Conservation (phyloP, 345 rosid species). For the Turritis glabra region DNA sequence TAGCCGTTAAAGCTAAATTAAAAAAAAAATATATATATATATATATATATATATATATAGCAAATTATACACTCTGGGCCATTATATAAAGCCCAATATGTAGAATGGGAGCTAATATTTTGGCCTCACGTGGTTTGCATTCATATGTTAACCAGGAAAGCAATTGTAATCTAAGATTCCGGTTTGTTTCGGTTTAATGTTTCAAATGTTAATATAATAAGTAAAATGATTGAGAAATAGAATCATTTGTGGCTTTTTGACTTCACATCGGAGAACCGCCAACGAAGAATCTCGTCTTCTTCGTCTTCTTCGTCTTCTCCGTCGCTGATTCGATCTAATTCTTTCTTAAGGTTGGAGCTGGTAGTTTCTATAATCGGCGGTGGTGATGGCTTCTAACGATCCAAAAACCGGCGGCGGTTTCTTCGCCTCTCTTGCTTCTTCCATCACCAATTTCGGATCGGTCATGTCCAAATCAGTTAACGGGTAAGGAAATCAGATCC, state of each 20-base stretch:
- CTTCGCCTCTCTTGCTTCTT: constrained; percentile 67
- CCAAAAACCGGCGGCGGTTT: constrained; percentile 65
- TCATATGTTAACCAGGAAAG: background rate
- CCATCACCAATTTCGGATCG: constrained; percentile 63
- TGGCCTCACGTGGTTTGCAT: background rate
- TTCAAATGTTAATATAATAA: too few species aligned
- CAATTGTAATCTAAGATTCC: background rate
- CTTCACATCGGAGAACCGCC: constrained; percentile 2
- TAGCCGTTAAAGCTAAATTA: background rate
- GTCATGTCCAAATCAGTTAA: constrained; percentile 85
- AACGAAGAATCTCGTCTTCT: constrained; percentile 2
- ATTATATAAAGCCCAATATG: background rate
- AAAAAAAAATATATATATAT: too few species aligned
- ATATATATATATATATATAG: too few species aligned
- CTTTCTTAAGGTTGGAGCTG: background rate
- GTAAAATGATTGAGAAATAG: background rate
- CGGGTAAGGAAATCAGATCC: constrained; percentile 46
- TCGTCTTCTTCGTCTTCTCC: constrained; percentile 27
- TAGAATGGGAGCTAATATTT: background rate
- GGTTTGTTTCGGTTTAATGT: constrained; percentile 8
- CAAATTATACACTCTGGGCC: background rate
- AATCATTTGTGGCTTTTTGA: background rate
- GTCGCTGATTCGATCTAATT: constrained; percentile 13
- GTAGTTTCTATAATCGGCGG: background rate
- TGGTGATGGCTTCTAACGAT: constrained; percentile 65